Evolutionary conservation across 1,284 basidiomycete genomes (phyloP).

Genomic region (Cryptococcus jaspeensis): DNA sequence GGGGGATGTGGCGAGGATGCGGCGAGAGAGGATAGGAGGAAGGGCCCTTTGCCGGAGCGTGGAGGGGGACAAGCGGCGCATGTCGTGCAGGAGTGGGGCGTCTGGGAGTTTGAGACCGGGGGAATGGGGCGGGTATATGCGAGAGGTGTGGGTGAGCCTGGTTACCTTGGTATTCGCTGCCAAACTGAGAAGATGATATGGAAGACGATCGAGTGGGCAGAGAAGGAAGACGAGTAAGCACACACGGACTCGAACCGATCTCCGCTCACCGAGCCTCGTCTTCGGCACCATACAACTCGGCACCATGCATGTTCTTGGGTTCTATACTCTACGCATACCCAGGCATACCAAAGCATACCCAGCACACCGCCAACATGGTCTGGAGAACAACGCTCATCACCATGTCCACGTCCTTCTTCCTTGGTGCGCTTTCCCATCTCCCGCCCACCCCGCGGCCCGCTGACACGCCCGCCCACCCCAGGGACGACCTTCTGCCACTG

Average conservation of each 20-base stretch:
- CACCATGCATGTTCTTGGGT: too few relatives aligned
- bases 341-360: neutral
- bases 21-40: conserved; percentile 2
- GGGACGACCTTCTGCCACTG: conserved; percentile 50
- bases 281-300: neutral
- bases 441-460: neutral
- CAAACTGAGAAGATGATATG: too few relatives aligned
- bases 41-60: conserved; percentile 12
- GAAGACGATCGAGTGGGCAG: too few relatives aligned
- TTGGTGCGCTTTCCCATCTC: conserved; percentile 24
- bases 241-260: neutral
- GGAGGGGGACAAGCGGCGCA: conserved; percentile 14
- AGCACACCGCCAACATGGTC: conserved; percentile 30
- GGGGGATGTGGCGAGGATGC: neutral
- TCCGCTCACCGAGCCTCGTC: neutral
- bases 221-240: neutral
- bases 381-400: conserved; percentile 45
- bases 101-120: too few relatives aligned
- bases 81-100: neutral
- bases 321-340: neutral
- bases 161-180: too few relatives aligned
- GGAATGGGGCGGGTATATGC: too few relatives aligned
- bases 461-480: conserved; percentile 9
- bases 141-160: too few relatives aligned
- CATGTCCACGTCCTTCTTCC: conserved; percentile 44